Percentiles rank a stretch among this genome's conserved stretches.
Conservation (phyloP, 2,329 filamentous ascomycete species). For the Apiospora sp. region DNA sequence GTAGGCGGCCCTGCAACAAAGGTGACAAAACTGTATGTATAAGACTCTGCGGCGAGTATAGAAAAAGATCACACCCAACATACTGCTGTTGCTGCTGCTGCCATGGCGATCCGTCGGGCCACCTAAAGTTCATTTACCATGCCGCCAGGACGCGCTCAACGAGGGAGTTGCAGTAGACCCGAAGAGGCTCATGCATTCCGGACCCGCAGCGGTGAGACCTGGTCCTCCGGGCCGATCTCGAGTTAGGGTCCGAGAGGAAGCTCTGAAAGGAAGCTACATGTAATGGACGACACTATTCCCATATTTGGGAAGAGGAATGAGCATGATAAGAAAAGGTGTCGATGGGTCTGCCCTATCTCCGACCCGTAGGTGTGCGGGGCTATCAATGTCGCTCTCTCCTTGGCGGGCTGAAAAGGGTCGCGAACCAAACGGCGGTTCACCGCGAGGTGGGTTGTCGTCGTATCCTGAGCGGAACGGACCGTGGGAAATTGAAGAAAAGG, state of each 20-base stretch:
- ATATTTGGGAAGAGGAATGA: neutral
- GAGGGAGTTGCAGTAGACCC: neutral
- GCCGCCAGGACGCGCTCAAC: neutral
- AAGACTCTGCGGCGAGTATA: neutral
- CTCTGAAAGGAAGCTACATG: neutral
- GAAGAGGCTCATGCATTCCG: neutral
- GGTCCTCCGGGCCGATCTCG: neutral
- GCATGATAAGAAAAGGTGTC: too few relatives aligned
- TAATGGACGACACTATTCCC: neutral
- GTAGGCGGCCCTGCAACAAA: neutral
- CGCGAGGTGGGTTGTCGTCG: neutral
- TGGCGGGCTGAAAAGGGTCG: neutral
- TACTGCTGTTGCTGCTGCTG: too few relatives aligned
- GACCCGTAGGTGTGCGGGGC: neutral
- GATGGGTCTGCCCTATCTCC: neutral
- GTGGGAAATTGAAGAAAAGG: neutral
- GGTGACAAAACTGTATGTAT: too few relatives aligned
- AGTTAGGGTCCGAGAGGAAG: neutral
- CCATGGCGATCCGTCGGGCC: too few relatives aligned
- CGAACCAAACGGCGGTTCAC: neutral
- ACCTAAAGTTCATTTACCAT: neutral
- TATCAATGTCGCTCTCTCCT: neutral
- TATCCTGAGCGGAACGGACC: neutral
- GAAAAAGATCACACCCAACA: too few relatives aligned
- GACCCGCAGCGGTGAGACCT: neutral